Evolutionary conservation across 441 rosid species (phyloP).

Genomic region (Pelargonium citronellum): DNA sequence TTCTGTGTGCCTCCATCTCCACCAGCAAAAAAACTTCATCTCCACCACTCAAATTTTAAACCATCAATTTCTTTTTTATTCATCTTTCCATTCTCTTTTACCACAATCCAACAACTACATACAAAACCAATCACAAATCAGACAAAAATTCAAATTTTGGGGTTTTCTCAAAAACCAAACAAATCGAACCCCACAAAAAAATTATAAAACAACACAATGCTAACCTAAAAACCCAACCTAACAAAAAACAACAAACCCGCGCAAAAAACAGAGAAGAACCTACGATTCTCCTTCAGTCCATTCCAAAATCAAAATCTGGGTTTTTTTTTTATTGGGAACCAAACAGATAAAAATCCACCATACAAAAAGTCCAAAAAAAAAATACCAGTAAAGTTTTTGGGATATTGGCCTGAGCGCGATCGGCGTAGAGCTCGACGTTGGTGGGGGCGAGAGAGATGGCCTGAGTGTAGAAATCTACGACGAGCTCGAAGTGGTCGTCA

Average conservation of each 20-base stretch:
- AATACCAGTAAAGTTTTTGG: slow-evolving; percentile 55
- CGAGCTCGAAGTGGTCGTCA: slow-evolving; percentile 79
- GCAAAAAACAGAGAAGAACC: not conserved
- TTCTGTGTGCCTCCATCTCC: too few species aligned
- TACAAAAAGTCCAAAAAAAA: not conserved
- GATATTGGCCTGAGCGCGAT: slow-evolving; percentile 91
- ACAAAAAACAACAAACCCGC: too few species aligned
- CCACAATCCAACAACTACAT: too few species aligned
- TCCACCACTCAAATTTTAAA: too few species aligned
- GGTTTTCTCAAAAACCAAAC: too few species aligned
- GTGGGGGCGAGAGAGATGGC: slow-evolving; percentile 62
- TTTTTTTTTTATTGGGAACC: not conserved
- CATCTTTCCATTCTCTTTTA: too few species aligned
- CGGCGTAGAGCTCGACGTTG: slow-evolving; percentile 63
- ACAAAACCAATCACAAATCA: too few species aligned
- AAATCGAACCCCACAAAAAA: not conserved
- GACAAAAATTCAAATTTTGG: too few species aligned
- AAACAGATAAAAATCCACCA: not conserved
- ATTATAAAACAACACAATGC: too few species aligned
- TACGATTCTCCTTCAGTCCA: not conserved
- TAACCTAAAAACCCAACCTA: not conserved
- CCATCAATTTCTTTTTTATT: too few species aligned
- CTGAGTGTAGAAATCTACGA: slow-evolving; percentile 66
- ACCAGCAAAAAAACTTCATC: too few species aligned
- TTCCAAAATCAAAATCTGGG: too few species aligned